Evolutionary conservation across 2,329 filamentous ascomycete species (phyloP), one percentile per base, ranked within the genome.

Genomic region (Clarireedia paspali): DNA sequence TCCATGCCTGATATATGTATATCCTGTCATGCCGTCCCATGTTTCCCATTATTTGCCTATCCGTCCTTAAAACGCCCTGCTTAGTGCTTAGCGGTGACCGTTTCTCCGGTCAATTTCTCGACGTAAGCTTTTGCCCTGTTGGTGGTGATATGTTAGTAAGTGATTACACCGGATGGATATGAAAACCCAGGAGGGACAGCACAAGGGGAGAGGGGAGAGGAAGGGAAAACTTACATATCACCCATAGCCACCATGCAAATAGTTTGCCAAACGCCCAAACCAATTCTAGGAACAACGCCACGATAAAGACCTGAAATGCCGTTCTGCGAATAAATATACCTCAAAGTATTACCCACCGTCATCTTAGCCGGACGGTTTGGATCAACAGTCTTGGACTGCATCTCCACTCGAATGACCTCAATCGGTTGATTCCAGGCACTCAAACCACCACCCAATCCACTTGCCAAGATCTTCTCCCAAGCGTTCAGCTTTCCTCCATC

Each of bases 401-500:
- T 96, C 83, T 99, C 94, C 60, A 99, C 92, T 63, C 94, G 90
- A 72, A 99, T 96, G 71, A 99, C 94, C 83, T 99, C 94, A 72
- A 99, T 99, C 61, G 94, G 94, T 81, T 99, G 94, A 77, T 99
- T 99, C 94, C 94, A 99, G 63, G 94, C 94, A 61, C 85, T 91
- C 68, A 99, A 80, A 71, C 94, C 94, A 82, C 94, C 94, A 77
- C 94, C 94, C 9, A 99, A 72, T 63, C 84, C 83, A 61, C 86
- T 89, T 48, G 94, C 91, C 56, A 89, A 72, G 70, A 99, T 87
- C 83, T 97, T 97, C 80, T 99, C 94, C 59, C 77, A 70, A 30
- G 87, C 83, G 64, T 76, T 78, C 62, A 99, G 83, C 78, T 89
- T 91, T 71, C 92, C 83, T 64, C 79, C 78, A 12, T 92, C 77